Evolutionary conservation across 768 basidiomycete genomes (phyloP), one percentile per base, ranked within the genome.

Genomic region (Russula abietina): DNA sequence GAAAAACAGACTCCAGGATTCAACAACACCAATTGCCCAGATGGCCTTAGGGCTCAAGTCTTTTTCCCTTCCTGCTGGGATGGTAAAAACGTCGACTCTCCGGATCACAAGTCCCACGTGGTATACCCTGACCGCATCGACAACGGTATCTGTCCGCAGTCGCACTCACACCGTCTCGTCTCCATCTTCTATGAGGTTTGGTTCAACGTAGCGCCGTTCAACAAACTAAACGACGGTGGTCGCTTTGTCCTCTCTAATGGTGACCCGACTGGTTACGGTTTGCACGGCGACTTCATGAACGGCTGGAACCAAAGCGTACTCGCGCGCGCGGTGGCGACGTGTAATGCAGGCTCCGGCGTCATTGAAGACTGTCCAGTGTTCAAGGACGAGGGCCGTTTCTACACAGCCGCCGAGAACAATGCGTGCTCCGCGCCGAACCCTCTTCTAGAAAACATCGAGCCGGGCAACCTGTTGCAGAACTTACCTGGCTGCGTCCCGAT

Each of bases 301-400:
- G 78, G 80, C 6, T 81, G 80, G 80, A 72, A 78, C 55, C 56
- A 65, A 0, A 70, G 64, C n/a, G 69, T 78, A 14, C 75, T 82
- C n/a, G 67, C 69, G 54, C 63, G 62, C 14, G 80, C 78, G 7
- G 66, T 81, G 43, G 68, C 74, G 33, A 49, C 62, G 4, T 76
- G 75, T 50, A 72, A 64, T 8, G 48, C n/a, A 32, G 3, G 1
- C 8, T 63, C 61, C 16, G 64, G 64, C 19, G 55, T 53, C 14
- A 53, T 65, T 24, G 55, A 65, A n/a, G 50, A 63, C 17, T 65
- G 64, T 8, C 6, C 22, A 0, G 64, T 65, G 5, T 65, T 65
- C 43, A 0, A 32, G 4, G 33, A 63, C 36, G 64, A 53, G 36
- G 16, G 16, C 10, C 64, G 55, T 26, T 39, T 65, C 46, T 10